Conservation (phyloP, 371 early-diverging fungal species). For the Mortierella sp. region DNA sequence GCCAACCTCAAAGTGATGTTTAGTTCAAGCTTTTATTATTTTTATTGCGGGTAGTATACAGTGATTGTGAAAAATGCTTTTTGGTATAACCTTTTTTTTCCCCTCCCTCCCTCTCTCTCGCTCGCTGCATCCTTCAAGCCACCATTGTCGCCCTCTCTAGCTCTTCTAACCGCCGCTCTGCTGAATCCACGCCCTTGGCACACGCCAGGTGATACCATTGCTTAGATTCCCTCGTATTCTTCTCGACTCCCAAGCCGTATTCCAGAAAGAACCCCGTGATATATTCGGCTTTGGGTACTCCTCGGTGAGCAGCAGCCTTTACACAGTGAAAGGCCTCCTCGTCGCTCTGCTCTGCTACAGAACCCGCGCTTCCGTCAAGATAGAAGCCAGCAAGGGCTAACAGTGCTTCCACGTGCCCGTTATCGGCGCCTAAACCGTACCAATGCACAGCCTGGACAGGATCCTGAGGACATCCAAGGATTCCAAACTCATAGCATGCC, state of each 20-base stretch:
- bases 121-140: too few relatives aligned
- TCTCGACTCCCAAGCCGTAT: conserved; percentile 40
- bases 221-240: conserved; percentile 30
- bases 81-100: too few relatives aligned
- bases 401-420: conserved; percentile 51
- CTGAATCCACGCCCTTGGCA: conserved; percentile 50
- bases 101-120: too few relatives aligned
- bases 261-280: conserved; percentile 53
- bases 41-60: too few relatives aligned
- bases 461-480: conserved; percentile 33
- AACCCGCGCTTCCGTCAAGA: conserved; percentile 49
- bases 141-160: conserved; percentile 15
- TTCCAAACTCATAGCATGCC: conserved; percentile 51
- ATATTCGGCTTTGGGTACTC: conserved; percentile 51
- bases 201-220: conserved; percentile 52
- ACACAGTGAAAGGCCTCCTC: conserved; percentile 47
- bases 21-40: too few relatives aligned
- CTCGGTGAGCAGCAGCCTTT: conserved; percentile 38
- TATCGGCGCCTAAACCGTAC: conserved; percentile 46
- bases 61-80: too few relatives aligned
- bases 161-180: conserved; percentile 36
- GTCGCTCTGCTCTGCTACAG: conserved; percentile 45
- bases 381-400: conserved; percentile 48
- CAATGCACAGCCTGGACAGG: conserved; percentile 49
- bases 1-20: too few relatives aligned